Conservation (phyloP, 2,329 filamentous ascomycete genomes). For the Xylaria sp. region DNA sequence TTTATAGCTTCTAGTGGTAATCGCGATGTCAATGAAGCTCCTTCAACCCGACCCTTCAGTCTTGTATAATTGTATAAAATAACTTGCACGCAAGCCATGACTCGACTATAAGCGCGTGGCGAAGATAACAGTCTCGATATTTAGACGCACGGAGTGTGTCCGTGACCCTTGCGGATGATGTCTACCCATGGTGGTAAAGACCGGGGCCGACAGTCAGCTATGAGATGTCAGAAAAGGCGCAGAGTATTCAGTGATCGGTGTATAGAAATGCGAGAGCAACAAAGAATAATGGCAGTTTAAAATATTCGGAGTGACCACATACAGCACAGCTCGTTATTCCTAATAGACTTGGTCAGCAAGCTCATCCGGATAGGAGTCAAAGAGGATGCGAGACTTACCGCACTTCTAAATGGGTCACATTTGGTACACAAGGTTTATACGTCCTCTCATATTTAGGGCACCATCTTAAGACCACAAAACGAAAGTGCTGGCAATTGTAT, state of each 20-base stretch:
- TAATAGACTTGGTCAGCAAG: conserved; percentile 35
- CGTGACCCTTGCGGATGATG: conserved; percentile 49
- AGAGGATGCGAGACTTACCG: conserved; percentile 40
- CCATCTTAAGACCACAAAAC: conserved; percentile 50
- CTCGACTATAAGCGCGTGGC: conserved; percentile 4
- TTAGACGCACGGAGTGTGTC: conserved; percentile 45
- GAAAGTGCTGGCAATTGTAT: conserved; percentile 50
- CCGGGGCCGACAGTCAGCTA: conserved; percentile 49
- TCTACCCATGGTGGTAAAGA: conserved; percentile 49
- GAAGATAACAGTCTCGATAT: neutral
- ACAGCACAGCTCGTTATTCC: conserved; percentile 50
- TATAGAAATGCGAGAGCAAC: neutral
- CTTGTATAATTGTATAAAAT: neutral
- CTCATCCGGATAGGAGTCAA: neutral
- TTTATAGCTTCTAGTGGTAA: conserved; percentile 27
- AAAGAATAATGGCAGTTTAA: neutral
- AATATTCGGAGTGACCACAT: conserved; percentile 27
- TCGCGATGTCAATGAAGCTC: conserved; percentile 7
- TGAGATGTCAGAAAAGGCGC: conserved; percentile 10
- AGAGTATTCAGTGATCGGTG: neutral
- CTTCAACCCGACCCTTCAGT: neutral
- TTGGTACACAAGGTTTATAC: conserved; percentile 48
- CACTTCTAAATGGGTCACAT: conserved; percentile 49
- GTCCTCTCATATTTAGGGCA: conserved; percentile 50
- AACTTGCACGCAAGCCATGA: neutral